Evolutionary conservation across 1,284 basidiomycete genomes (phyloP), one percentile per base, ranked within the genome.

Genomic region (Boletus semigastroideus): DNA sequence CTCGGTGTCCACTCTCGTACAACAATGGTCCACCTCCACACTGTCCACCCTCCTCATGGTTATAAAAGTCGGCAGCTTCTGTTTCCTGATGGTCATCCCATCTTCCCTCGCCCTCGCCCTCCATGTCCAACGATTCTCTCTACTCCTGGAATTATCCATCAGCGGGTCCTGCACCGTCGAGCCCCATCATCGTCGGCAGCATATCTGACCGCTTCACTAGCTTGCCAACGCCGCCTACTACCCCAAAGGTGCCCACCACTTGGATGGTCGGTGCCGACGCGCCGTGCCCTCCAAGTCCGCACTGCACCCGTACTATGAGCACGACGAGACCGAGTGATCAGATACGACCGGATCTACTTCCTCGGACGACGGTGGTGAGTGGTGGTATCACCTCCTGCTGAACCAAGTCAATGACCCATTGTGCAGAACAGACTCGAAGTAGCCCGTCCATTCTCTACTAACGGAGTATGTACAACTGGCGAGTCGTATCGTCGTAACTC

Each of bases 271-370:
- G 56, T 2, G 49, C 42, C 2, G 11, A 51, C 17, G 45, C 54
- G 12, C 49, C 63, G 1, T 65, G 59, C 42, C 63, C 63, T 9
- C 45, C 51, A 7, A 53, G 49, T 4, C 63, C 61, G 17, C 14
- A 0, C 12, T 45, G 14, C 16, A 42, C 48, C 49, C 42, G 9
- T 33, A 12, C 10, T 1, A 11, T 13, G 19, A 6, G 16, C n/a
- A n/a, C 6, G 12, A 37, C 16, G 39, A 34, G 30, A 3, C 14
- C 5, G 19, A 43, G 16, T 33, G 36, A 39, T 31, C 22, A 31
- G 16, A 30, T 14, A 9, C 16, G 25, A 27, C 28, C 14, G n/a
- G n/a, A n/a, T n/a, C n/a, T n/a, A n/a, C n/a, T n/a, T n/a, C n/a
- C n/a, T n/a, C n/a, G n/a, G n/a, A n/a, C n/a, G n/a, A 10, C 27